Conservation (phyloP, 768 basidiomycete species). For the Strobilomyces echinocephalus region DNA sequence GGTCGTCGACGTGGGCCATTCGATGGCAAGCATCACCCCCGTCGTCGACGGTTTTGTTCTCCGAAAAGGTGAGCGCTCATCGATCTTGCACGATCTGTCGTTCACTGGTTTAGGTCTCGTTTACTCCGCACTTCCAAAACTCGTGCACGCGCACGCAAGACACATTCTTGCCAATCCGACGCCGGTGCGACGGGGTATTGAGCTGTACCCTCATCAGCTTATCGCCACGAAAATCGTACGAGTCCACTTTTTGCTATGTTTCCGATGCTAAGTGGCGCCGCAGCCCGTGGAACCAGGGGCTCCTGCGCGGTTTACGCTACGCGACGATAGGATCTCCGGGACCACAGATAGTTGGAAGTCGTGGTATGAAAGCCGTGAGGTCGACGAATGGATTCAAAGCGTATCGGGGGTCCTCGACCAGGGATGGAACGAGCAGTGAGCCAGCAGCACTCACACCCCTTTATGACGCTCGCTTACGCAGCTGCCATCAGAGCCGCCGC, state of each 20-base stretch:
- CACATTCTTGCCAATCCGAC: slow-evolving; percentile 55
- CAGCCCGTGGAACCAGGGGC: slow-evolving; percentile 71
- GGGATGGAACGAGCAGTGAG: slow-evolving; percentile 87
- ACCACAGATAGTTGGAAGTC: slow-evolving; percentile 78
- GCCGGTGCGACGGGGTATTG: slow-evolving; percentile 50
- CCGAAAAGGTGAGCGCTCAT: slow-evolving; percentile 64
- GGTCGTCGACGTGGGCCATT: slow-evolving; percentile 90
- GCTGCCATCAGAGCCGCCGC: slow-evolving; percentile 47
- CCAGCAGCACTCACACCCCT: not conserved
- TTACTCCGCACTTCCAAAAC: slow-evolving; percentile 68
- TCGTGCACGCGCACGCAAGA: slow-evolving; percentile 77
- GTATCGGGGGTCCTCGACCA: slow-evolving; percentile 82
- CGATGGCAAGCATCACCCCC: slow-evolving; percentile 86
- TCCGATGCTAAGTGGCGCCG: slow-evolving; percentile 5
- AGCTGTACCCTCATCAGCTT: slow-evolving; percentile 81
- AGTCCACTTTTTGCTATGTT: not conserved
- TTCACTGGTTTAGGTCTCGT: slow-evolving; percentile 55
- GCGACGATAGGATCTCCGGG: slow-evolving; percentile 65
- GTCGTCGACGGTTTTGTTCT: slow-evolving; percentile 98
- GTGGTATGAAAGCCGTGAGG: slow-evolving; percentile 77
- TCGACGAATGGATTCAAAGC: slow-evolving; percentile 92
- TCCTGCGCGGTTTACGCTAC: slow-evolving; percentile 61
- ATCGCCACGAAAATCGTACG: slow-evolving; percentile 74
- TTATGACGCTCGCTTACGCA: not conserved
- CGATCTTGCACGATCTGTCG: not conserved